These are phyloP conservation scores for Maudiozyma turicensis DNA, from an alignment of 805 yeast genomes.

Conservation along the genomic window DNA sequence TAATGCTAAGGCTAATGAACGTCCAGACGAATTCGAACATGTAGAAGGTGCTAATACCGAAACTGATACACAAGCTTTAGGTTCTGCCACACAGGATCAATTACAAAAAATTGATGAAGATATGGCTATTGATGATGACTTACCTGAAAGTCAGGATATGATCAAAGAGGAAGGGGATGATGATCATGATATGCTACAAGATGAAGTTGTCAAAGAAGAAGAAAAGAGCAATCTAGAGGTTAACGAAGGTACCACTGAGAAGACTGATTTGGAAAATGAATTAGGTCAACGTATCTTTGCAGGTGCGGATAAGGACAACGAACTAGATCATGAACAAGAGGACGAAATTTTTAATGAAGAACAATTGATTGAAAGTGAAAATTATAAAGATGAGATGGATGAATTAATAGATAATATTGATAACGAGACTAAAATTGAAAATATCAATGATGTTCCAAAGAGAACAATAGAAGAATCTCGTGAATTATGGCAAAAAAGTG, in stretches of 20 bases:
- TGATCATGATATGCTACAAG: constrained; percentile 23
- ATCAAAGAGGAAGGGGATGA: constrained; percentile 25
- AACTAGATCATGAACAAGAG: constrained; percentile 29
- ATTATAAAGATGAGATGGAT: constrained; percentile 24
- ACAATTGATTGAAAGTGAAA: constrained; percentile 12
- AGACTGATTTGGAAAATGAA: constrained; percentile 27
- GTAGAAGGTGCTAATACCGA: constrained; percentile 71
- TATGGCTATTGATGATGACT: constrained; percentile 71
- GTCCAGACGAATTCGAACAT: constrained; percentile 82
- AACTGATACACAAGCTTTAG: constrained; percentile 82
- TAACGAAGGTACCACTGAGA: constrained; percentile 15
- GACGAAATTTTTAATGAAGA: constrained; percentile 4
- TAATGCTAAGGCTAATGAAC: constrained; percentile 43
- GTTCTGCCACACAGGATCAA: constrained; percentile 78
- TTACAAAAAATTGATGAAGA: constrained; percentile 68
- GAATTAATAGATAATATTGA: constrained; percentile 28
- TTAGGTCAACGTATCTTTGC: constrained; percentile 39
- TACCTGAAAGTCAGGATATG: constrained; percentile 16
- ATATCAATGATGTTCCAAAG: constrained; percentile 31
- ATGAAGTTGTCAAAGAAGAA: constrained; percentile 22
- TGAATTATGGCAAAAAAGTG: constrained; percentile 74
- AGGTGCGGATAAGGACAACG: constrained; percentile 19
- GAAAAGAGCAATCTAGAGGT: constrained; percentile 8
- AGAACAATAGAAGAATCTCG: constrained; percentile 57
- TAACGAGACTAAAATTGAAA: constrained; percentile 24